Evolutionary conservation across 1,284 basidiomycete species (phyloP).

Genomic region (Malassezia dermatis): DNA sequence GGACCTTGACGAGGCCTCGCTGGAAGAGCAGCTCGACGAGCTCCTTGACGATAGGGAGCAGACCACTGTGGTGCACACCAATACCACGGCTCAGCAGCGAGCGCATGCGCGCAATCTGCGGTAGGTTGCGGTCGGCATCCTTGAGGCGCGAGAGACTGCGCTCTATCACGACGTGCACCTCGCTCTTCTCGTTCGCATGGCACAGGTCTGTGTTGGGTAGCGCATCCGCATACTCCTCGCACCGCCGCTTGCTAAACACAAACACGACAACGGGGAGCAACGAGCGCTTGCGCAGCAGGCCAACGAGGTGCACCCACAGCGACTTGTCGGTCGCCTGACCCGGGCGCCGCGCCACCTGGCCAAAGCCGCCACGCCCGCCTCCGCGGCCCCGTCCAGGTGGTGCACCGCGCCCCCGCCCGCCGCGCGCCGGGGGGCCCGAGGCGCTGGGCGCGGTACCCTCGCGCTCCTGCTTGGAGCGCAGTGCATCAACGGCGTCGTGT

Average conservation of each 20-base stretch:
- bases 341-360: constrained; percentile 30
- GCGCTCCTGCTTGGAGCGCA: constrained; percentile 90
- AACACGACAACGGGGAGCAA: constrained; percentile 92
- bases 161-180: constrained; percentile 88
- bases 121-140: constrained; percentile 85
- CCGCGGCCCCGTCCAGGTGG: constrained; percentile 19
- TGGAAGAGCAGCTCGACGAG: constrained; percentile 87
- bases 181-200: constrained; percentile 77
- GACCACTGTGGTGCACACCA: constrained; percentile 91
- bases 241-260: constrained; percentile 90
- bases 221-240: constrained; percentile 88
- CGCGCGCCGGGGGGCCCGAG: constrained; percentile 60
- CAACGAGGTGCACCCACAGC: constrained; percentile 84
- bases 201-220: constrained; percentile 81
- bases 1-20: constrained; percentile 84
- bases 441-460: constrained; percentile 75
- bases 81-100: constrained; percentile 84
- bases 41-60: constrained; percentile 94
- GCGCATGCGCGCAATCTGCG: constrained; percentile 84
- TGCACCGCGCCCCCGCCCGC: constrained; percentile 47
- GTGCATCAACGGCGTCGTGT: constrained; percentile 75
- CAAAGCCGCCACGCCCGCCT: constrained; percentile 32
- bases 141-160: constrained; percentile 81
- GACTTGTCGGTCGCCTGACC: constrained; percentile 63
- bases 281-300: constrained; percentile 69